A percentile compares a stretch with the other conserved stretches of the same genome.
These are phyloP conservation scores for Tuber microsphaerosporum DNA, from an alignment of 495 filamentous ascomycete genomes.

Conservation along the genomic window DNA sequence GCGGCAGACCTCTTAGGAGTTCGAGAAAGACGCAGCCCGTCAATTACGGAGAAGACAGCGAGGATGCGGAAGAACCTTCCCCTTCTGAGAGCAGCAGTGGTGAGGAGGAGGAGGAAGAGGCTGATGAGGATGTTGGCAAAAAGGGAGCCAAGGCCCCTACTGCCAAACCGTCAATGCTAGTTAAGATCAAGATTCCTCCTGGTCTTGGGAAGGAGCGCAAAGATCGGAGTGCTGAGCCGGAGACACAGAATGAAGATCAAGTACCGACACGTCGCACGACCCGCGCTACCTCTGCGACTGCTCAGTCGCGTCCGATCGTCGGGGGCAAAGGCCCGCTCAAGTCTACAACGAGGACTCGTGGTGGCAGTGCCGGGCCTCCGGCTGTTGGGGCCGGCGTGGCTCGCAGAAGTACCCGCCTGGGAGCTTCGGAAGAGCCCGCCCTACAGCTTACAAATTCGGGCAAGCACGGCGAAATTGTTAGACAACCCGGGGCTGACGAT, in stretches of 20 bases:
- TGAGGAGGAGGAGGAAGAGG: conserved; percentile 30
- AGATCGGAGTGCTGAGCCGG: conserved; percentile 4
- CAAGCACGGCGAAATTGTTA: conserved; percentile 30
- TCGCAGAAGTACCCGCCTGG: conserved; percentile 33
- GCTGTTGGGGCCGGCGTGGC: conserved; percentile 16
- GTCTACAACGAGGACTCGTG: conserved; percentile 22
- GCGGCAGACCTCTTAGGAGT: conserved; percentile 34
- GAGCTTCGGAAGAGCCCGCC: conserved; percentile 32
- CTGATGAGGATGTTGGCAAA: conserved; percentile 23
- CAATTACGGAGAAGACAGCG: conserved; percentile 35
- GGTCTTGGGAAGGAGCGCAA: conserved; percentile 6
- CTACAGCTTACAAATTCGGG: conserved; percentile 32
- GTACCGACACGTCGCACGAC: conserved; percentile 21
- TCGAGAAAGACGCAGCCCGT: conserved; percentile 25
- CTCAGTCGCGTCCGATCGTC: conserved; percentile 23
- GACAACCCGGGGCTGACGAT: conserved; percentile 14
- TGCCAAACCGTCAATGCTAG: conserved; percentile 21
- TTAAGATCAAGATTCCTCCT: conserved; percentile 27
- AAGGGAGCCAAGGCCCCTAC: conserved; percentile 25
- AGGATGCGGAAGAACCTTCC: conserved; percentile 27
- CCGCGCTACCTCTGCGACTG: conserved; percentile 36
- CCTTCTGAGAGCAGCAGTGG: conserved; percentile 8
- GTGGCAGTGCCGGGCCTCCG: conserved; percentile 33
- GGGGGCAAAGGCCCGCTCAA: conserved; percentile 34
- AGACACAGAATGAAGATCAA: conserved; percentile 10